Evolutionary conservation across 1,284 basidiomycete species (phyloP), one percentile per base, ranked within the genome.

Genomic region (Coniophora puteana): DNA sequence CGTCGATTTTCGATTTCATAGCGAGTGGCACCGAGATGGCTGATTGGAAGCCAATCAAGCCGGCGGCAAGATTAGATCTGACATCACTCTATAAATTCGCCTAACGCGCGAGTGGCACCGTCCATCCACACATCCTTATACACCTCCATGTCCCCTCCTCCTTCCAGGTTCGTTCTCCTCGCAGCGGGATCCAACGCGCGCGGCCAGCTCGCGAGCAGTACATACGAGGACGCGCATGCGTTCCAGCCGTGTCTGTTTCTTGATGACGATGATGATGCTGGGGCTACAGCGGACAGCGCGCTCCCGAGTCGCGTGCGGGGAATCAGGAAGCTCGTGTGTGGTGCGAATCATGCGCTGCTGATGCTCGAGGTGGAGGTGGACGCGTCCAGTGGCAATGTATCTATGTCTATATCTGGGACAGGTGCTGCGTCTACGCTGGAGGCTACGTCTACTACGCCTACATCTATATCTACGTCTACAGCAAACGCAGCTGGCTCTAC

Each of bases 271-370:
- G n/a, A n/a, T n/a, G n/a, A n/a, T n/a, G 37, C 40, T 13, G 38
- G 18, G 16, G 38, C 34, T 13, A 35, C 36, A 40, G 39, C 36
- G 4, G n/a, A 30, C 4, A 22, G 47, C 29, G 36, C 40, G 24
- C 42, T 52, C 20, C 55, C 50, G 0, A 29, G 45, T 21, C 14
- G 10, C 22, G 34, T 49, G n/a, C 22, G 31, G 30, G 38, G 28
- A 13, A 44, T 63, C 20, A 11, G 25, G 4, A 45, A 48, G 3
- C 38, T 61, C 41, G 55, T 50, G 5, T 61, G 59, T 27, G 62
- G 59, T 20, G 62, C 62, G 18, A 61, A 58, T 31, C 61, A 65
- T n/a, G 53, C 59, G 7, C 38, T 62, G 10, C 25, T 57, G 20
- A 20, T 61, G 11, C 40, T 65, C 12, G 36, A 43, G 21, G 40